phyloP scores from a whole-genome alignment of 2,329 filamentous ascomycete species.

The Phaeosphaeriaceae sp. region DNA sequence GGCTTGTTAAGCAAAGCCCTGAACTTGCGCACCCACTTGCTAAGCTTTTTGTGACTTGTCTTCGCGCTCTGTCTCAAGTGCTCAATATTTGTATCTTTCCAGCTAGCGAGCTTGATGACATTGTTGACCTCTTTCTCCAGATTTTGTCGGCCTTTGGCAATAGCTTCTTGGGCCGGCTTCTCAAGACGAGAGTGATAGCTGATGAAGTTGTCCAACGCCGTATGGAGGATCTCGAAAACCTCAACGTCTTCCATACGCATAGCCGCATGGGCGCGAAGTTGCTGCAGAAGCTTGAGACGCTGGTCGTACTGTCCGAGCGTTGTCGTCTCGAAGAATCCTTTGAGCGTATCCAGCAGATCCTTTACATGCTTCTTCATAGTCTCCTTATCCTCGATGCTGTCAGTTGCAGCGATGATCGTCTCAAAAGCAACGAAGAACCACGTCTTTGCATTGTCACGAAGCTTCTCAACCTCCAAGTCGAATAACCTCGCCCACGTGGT shows the following conservation, averaged over 20 bases:
- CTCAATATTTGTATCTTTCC: conserved; percentile 97
- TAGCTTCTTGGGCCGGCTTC: conserved; percentile 67
- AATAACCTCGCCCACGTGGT: conserved; percentile 91
- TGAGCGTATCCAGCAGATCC: conserved; percentile 77
- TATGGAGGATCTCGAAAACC: conserved; percentile 62
- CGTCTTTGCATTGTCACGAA: conserved; percentile 77
- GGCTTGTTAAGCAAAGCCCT: conserved; percentile 79
- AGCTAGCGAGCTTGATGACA: conserved; percentile 90
- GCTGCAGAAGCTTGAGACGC: conserved; percentile 73
- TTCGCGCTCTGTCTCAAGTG: conserved; percentile 88
- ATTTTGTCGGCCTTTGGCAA: conserved; percentile 71
- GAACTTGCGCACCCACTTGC: conserved; percentile 91
- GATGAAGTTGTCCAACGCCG: conserved; percentile 79
- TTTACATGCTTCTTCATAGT: conserved; percentile 71
- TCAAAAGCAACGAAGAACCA: conserved; percentile 99
- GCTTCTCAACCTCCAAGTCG: conserved; percentile 81
- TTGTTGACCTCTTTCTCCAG: conserved; percentile 95
- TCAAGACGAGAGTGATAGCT: conserved; percentile 77
- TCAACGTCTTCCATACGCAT: conserved; percentile 64
- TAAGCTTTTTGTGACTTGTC: conserved; percentile 89
- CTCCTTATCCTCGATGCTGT: conserved; percentile 66
- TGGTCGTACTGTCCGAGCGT: conserved; percentile 81
- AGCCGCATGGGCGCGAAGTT: conserved; percentile 70
- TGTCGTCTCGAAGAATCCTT: conserved; percentile 79
- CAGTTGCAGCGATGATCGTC: conserved; percentile 78